Conservation (phyloP, 768 basidiomycete genomes). For the Rhizopogon sp. region DNA sequence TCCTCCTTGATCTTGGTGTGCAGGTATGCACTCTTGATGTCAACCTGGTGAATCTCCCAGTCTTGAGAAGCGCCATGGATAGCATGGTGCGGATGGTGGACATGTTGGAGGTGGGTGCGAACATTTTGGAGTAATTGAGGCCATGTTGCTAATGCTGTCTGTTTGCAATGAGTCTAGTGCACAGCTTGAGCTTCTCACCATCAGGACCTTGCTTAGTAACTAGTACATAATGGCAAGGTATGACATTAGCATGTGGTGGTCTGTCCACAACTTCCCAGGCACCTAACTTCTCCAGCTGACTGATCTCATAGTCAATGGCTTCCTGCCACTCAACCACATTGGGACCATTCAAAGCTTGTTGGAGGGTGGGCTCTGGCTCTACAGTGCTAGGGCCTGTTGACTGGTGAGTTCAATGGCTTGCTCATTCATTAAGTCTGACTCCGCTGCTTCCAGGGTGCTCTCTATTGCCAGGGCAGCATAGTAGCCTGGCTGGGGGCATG, state of each 20-base stretch:
- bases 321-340: neutral
- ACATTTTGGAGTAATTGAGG: constrained; percentile 18
- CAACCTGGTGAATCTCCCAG: constrained; percentile 7
- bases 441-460: too few relatives aligned
- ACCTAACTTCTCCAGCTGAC: constrained; percentile 13
- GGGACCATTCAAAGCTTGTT: neutral
- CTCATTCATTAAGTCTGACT: neutral
- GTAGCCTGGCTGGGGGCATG: neutral
- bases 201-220: neutral
- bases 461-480: neutral
- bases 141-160: neutral
- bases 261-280: constrained; percentile 21
- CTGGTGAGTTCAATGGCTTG: too few relatives aligned
- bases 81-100: too few relatives aligned
- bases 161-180: neutral
- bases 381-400: neutral
- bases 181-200: neutral
- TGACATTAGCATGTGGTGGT: constrained; percentile 21
- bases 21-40: constrained; percentile 12
- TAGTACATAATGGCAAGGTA: constrained; percentile 12
- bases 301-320: constrained; percentile 8
- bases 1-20: constrained; percentile 19
- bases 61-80: constrained; percentile 5
- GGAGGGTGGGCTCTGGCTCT: neutral
- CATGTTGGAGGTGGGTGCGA: constrained; percentile 7